Base-by-base conservation (phyloP, 176 grass and related monocot species). In the Oryza glaberrima region DNA sequence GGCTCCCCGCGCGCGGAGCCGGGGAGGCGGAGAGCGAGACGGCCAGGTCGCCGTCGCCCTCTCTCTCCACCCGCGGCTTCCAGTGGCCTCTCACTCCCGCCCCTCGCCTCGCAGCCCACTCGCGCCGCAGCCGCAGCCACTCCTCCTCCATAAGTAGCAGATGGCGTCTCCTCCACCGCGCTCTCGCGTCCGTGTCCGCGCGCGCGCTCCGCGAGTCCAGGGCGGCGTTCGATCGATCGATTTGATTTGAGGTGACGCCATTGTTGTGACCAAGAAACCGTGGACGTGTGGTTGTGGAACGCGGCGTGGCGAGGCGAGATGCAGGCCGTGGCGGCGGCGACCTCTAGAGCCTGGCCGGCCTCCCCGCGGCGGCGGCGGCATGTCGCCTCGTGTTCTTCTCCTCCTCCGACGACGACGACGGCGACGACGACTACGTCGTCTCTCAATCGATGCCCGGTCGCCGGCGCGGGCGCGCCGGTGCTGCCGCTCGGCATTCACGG, bases 321-420 rank as follows among this genome's bases (percentile, higher is more conserved):
- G 88, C 80, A 87, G 75, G 75, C 61, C 84, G 83, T 79, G 75
- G 74, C 75, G 75, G 74, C 75, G 73, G 70, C 70, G 22, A 19
- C 77, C 19, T 73, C 30, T 30, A 30, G 30, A 30, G 30, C 30
- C 30, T 30, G 30, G 30, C 2, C 30, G 30, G 30, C 30, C 30
- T 30, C 30, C 30, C 30, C 30, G 30, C 30, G 30, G 30, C 30
- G 36, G 46, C 46, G 58, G 83, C 83, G 68, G 45, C 56, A 73
- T 12, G 56, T 77, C 67, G 68, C 83, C 13, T 38, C 78, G 83
- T 26, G 23, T 2, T 45, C 76, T 1, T 48, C 65, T 32, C 23
- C 30, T 30, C 30, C 65, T 32, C 23, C 30, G 0, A 0, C 30
- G 30, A 30, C 30, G 30, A 30, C 30, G 30, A 30, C 30, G 30